Evolutionary conservation across 805 yeast species (phyloP).

Genomic region (Kluyveromyces siamensis): DNA sequence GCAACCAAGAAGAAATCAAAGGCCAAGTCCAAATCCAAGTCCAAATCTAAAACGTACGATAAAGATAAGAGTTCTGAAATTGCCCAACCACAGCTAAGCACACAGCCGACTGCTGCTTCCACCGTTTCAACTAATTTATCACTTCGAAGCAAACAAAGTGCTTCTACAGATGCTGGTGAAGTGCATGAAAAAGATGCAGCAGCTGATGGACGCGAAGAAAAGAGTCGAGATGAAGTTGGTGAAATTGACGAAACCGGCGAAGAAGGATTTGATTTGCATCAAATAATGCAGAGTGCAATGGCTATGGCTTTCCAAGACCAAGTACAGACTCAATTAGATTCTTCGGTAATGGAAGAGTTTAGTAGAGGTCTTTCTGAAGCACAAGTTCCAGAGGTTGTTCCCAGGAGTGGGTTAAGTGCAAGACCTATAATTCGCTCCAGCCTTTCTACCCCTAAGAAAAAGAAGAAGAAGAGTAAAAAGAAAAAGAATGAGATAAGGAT

Average conservation of each 20-base stretch:
- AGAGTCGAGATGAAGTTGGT: not conserved
- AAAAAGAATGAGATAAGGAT: slow-evolving; percentile 8
- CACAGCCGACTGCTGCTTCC: not conserved
- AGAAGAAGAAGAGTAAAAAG: slow-evolving; percentile 13
- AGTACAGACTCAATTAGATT: slow-evolving; percentile 9
- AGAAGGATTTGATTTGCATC: slow-evolving; percentile 55
- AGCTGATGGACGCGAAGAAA: slow-evolving; percentile 1
- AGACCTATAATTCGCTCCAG: not conserved
- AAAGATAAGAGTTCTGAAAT: slow-evolving; percentile 3
- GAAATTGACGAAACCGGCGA: slow-evolving; percentile 14
- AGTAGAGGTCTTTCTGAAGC: slow-evolving; percentile 16
- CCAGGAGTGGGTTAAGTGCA: not conserved
- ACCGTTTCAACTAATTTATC: not conserved
- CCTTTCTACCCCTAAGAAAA: slow-evolving; percentile 2
- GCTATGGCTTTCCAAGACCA: slow-evolving; percentile 64
- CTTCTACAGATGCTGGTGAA: not conserved
- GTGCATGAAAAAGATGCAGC: slow-evolving; percentile 5
- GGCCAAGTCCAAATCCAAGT: not conserved
- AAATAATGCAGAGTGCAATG: slow-evolving; percentile 68
- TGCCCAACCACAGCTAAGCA: not conserved
- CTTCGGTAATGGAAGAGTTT: slow-evolving; percentile 20
- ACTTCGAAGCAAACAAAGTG: not conserved
- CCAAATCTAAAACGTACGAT: not conserved
- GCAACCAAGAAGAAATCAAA: not conserved
- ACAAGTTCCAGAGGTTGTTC: not conserved